Percentiles rank a stretch among this genome's conserved stretches.
Evolutionary conservation across 2,329 filamentous ascomycete genomes (phyloP).

Genomic region (Cladosporium sphaerospermum): DNA sequence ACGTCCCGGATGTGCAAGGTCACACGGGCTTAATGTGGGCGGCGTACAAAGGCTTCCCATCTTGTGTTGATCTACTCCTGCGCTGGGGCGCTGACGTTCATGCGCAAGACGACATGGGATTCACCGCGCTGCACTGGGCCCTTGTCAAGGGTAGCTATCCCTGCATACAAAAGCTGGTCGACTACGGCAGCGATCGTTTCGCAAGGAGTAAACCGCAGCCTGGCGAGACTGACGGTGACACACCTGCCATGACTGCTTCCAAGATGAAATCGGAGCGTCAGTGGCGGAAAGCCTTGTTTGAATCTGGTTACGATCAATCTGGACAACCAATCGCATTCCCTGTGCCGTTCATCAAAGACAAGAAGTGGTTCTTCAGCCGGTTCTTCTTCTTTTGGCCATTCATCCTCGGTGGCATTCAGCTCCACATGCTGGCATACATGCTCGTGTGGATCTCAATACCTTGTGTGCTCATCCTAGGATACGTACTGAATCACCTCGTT

Average conservation of each 20-base stretch:
- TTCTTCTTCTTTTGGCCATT: constrained; percentile 91
- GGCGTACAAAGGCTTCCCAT: constrained; percentile 92
- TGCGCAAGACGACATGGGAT: constrained; percentile 81
- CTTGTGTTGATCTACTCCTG: constrained; percentile 85
- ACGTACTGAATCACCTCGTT: constrained; percentile 68
- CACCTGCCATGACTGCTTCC: constrained; percentile 73
- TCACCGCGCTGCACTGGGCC: constrained; percentile 94
- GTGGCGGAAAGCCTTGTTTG: constrained; percentile 76
- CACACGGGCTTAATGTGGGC: constrained; percentile 99
- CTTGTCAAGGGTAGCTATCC: constrained; percentile 85
- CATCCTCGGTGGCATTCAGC: constrained; percentile 61
- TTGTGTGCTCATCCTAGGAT: constrained; percentile 58
- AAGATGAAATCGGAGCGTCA: constrained; percentile 82
- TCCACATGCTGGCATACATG: constrained; percentile 67
- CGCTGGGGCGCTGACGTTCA: constrained; percentile 95
- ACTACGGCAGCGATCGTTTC: constrained; percentile 92
- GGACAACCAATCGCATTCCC: constrained; percentile 70
- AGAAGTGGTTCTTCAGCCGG: constrained; percentile 68
- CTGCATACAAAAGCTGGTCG: constrained; percentile 88
- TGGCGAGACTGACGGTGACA: constrained; percentile 64
- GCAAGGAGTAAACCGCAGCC: constrained; percentile 61
- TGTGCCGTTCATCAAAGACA: constrained; percentile 68
- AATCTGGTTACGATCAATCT: constrained; percentile 76
- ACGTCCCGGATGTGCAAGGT: constrained; percentile 80
- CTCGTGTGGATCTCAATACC: constrained; percentile 73